Evolutionary conservation across 768 basidiomycete genomes (phyloP).

Genomic region (Auricularia sp.): DNA sequence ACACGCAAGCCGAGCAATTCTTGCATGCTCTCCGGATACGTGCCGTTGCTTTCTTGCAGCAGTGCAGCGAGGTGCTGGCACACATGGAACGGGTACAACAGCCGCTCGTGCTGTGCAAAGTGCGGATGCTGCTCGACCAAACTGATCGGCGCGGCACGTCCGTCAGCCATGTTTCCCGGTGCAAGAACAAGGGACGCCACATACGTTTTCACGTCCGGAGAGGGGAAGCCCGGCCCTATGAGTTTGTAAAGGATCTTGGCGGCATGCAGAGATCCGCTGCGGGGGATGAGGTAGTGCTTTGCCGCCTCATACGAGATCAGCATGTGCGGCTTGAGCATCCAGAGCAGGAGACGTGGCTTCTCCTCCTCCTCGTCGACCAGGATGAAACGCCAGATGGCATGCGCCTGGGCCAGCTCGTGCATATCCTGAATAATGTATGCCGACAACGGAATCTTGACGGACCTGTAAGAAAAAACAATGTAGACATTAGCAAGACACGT

Average conservation of each 20-base stretch:
- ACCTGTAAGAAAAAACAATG: conserved; percentile 16
- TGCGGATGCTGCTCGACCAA: conserved; percentile 58
- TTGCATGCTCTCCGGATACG: conserved; percentile 67
- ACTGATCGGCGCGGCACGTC: background rate
- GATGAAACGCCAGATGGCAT: conserved; percentile 88
- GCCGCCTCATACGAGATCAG: conserved; percentile 62
- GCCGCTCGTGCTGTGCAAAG: conserved; percentile 80
- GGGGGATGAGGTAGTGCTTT: conserved; percentile 45
- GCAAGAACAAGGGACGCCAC: conserved; percentile 10
- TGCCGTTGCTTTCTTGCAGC: conserved; percentile 65
- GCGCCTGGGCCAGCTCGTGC: conserved; percentile 82
- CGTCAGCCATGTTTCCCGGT: background rate
- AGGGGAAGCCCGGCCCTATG: conserved; percentile 46
- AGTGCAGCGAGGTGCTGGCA: conserved; percentile 60
- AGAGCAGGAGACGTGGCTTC: conserved; percentile 70
- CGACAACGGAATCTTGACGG: conserved; percentile 49
- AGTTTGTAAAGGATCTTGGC: conserved; percentile 84
- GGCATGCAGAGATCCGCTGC: conserved; percentile 49
- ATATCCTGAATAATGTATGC: conserved; percentile 90
- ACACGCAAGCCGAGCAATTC: conserved; percentile 75
- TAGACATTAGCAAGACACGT: background rate
- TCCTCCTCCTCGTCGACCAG: conserved; percentile 82
- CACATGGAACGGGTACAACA: conserved; percentile 71
- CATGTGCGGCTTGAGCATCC: conserved; percentile 90
- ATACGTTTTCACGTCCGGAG: conserved; percentile 45